These are phyloP conservation scores for Cyathus striatus DNA, from an alignment of 768 basidiomycete species.

Conservation along the genomic window DNA sequence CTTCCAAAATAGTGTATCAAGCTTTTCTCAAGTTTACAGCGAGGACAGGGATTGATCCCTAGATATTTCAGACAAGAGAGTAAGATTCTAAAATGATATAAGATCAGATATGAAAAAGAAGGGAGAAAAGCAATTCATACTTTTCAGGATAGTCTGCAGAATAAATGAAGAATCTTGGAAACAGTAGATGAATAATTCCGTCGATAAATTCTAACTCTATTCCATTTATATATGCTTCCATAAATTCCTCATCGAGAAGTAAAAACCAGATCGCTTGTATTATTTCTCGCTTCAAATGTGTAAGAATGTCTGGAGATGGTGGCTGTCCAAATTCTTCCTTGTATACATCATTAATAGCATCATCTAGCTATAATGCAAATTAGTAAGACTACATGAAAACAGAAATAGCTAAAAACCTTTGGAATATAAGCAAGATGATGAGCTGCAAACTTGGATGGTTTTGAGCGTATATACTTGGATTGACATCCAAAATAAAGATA, in stretches of 20 bases:
- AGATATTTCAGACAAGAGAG: slow-evolving; percentile 17
- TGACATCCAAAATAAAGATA: slow-evolving; percentile 28
- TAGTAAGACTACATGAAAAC: slow-evolving; percentile 8
- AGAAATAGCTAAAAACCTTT: not conserved
- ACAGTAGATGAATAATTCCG: slow-evolving; percentile 22
- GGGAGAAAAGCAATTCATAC: slow-evolving; percentile 13
- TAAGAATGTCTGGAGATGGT: not conserved
- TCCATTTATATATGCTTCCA: slow-evolving; percentile 24
- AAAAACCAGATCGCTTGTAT: slow-evolving; percentile 19
- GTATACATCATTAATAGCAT: slow-evolving; percentile 10
- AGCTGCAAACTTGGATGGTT: slow-evolving; percentile 17
- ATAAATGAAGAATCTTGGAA: slow-evolving; percentile 26
- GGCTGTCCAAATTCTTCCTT: not conserved
- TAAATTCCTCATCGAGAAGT: slow-evolving; percentile 27
- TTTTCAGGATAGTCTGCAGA: slow-evolving; percentile 38
- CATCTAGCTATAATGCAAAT: slow-evolving; percentile 10
- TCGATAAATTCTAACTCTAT: slow-evolving; percentile 23
- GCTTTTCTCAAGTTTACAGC: too few species aligned
- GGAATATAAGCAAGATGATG: slow-evolving; percentile 38
- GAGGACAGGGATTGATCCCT: slow-evolving; percentile 21
- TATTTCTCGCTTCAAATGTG: slow-evolving; percentile 13
- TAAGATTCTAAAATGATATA: not conserved
- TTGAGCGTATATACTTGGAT: slow-evolving; percentile 28
- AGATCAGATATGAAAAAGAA: not conserved
- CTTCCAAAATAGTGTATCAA: too few species aligned